A percentile compares a stretch with the other conserved stretches of the same genome.
These are phyloP conservation scores for Nakazawaea sp. DNA, from an alignment of 805 yeast genomes.

Conservation along the genomic window DNA sequence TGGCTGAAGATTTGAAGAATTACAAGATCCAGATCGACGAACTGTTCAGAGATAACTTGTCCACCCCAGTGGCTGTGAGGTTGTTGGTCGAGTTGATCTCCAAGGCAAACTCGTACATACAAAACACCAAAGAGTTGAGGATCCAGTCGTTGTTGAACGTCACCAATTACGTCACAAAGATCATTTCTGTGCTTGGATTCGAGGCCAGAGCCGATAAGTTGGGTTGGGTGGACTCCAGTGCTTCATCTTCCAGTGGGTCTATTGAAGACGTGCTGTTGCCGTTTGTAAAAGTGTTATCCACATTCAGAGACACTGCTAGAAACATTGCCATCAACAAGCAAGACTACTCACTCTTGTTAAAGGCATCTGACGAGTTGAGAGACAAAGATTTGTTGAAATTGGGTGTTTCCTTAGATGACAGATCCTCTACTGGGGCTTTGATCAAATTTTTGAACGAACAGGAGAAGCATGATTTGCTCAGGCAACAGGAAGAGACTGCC, in stretches of 20 bases:
- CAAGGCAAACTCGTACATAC: slow-evolving; percentile 64
- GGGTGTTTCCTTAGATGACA: slow-evolving; percentile 85
- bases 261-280: slow-evolving; percentile 74
- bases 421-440: slow-evolving; percentile 73
- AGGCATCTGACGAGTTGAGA: slow-evolving; percentile 71
- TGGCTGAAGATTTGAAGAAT: slow-evolving; percentile 40
- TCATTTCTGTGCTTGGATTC: slow-evolving; percentile 71
- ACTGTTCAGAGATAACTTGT: slow-evolving; percentile 83
- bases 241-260: slow-evolving; percentile 18
- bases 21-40: slow-evolving; percentile 59
- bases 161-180: slow-evolving; percentile 64
- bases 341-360: slow-evolving; percentile 47
- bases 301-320: slow-evolving; percentile 80
- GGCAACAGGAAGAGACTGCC: slow-evolving; percentile 54
- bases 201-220: slow-evolving; percentile 58
- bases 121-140: slow-evolving; percentile 39
- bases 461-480: slow-evolving; percentile 61
- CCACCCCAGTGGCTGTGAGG: slow-evolving; percentile 72
- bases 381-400: slow-evolving; percentile 62
- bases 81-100: slow-evolving; percentile 62
- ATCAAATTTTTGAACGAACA: slow-evolving; percentile 68
- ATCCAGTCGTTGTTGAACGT: slow-evolving; percentile 62
- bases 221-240: slow-evolving; percentile 65
- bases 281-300: slow-evolving; percentile 67
- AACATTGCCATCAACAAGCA: slow-evolving; percentile 57